Percentiles rank a stretch among this genome's conserved stretches.
Evolutionary conservation across 306 rosid genomes (phyloP).

Genomic region (Psophocarpus tetragonolobus): DNA sequence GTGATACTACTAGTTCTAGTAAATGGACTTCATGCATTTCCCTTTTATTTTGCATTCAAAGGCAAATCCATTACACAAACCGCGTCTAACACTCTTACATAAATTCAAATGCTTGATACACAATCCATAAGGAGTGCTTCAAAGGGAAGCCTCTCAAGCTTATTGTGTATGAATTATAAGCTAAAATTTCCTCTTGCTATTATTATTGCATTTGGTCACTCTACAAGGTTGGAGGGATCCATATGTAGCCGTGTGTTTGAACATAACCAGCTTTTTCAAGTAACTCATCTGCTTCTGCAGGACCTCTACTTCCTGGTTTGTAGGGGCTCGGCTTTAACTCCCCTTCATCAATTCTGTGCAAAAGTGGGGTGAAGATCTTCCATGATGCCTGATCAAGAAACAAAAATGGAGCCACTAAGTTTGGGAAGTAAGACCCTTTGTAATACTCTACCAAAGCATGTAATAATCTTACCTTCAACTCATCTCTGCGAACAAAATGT

Average conservation of each 20-base stretch:
- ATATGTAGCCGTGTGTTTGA: constrained; percentile 77
- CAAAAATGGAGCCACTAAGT: constrained; percentile 9
- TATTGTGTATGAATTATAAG: neutral
- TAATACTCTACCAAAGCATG: constrained; percentile 1
- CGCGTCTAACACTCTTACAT: neutral
- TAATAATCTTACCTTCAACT: constrained; percentile 62
- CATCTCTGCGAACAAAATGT: constrained; percentile 87
- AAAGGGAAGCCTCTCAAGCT: constrained; percentile 28
- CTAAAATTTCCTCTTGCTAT: neutral
- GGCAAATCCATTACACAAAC: constrained; percentile 11
- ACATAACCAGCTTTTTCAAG: constrained; percentile 68
- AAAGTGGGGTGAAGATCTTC: constrained; percentile 86
- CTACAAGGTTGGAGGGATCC: constrained; percentile 89
- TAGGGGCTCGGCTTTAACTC: constrained; percentile 63
- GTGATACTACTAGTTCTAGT: neutral
- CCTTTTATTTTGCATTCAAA: constrained; percentile 4
- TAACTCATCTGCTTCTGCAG: constrained; percentile 69
- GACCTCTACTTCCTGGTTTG: constrained; percentile 81
- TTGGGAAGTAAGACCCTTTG: neutral
- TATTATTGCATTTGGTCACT: neutral
- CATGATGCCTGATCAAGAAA: constrained; percentile 73
- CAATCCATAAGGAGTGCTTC: constrained; percentile 7
- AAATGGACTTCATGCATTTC: neutral
- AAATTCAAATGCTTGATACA: neutral
- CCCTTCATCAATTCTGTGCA: constrained; percentile 74